Percentiles rank a stretch among this genome's conserved stretches.
Evolutionary conservation across 768 basidiomycete genomes (phyloP).

Genomic region (Tricholomella constricta): DNA sequence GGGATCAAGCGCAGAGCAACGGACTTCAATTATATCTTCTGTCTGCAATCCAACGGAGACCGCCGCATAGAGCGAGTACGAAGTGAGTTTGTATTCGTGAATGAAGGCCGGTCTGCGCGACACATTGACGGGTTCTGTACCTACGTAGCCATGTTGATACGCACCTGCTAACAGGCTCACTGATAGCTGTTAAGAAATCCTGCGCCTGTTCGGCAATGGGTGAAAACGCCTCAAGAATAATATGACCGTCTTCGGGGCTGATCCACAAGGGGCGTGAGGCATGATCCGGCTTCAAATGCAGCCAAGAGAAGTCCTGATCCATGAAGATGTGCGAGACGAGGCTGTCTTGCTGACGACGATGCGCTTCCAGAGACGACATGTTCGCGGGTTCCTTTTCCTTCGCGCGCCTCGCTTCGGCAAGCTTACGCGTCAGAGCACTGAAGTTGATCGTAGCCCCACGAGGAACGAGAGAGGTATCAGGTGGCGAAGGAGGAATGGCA

Average conservation of each 20-base stretch:
- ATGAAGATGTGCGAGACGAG: slow-evolving; percentile 83
- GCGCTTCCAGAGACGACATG: slow-evolving; percentile 57
- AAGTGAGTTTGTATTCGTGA: slow-evolving; percentile 98
- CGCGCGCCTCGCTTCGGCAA: slow-evolving; percentile 61
- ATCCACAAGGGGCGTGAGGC: slow-evolving; percentile 95
- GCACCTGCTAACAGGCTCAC: slow-evolving; percentile 97
- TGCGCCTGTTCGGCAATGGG: slow-evolving; percentile 98
- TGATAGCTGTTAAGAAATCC: slow-evolving; percentile 96
- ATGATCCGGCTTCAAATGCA: slow-evolving; percentile 90
- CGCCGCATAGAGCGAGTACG: slow-evolving; percentile 97
- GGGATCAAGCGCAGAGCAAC: slow-evolving; percentile 37
- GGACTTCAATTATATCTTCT: slow-evolving; percentile 96
- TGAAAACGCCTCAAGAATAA: slow-evolving; percentile 97
- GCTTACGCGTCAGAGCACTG: slow-evolving; percentile 77
- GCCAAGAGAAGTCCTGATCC: slow-evolving; percentile 83
- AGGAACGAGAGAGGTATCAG: slow-evolving; percentile 59
- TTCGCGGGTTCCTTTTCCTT: slow-evolving; percentile 46
- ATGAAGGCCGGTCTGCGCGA: slow-evolving; percentile 87
- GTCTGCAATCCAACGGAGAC: slow-evolving; percentile 98
- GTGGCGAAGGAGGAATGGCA: slow-evolving; percentile 54
- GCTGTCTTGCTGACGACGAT: slow-evolving; percentile 72
- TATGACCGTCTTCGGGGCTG: slow-evolving; percentile 86
- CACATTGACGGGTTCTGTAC: slow-evolving; percentile 26
- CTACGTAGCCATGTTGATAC: slow-evolving; percentile 38
- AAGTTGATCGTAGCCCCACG: slow-evolving; percentile 84